These are phyloP conservation scores for Arxiozyma bovina DNA, from an alignment of 1,139 yeast genomes.

Conservation along the genomic window DNA sequence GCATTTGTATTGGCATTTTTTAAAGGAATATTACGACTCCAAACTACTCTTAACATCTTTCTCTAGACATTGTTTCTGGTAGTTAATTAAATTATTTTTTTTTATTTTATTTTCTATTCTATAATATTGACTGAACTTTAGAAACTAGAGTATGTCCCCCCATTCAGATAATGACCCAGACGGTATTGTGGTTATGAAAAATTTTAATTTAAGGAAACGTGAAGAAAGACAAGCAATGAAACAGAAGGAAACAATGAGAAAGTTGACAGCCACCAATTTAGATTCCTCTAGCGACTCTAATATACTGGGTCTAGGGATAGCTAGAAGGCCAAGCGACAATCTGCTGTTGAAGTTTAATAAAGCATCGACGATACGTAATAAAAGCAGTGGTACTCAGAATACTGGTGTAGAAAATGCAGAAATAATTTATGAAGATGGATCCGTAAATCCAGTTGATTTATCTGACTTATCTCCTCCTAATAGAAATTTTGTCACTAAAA, in stretches of 20 bases:
- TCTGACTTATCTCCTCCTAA: conserved; percentile 20
- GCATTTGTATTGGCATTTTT: too few species aligned
- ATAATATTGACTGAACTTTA: neutral
- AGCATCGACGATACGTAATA: neutral
- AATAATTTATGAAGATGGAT: neutral
- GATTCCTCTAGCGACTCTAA: conserved; percentile 5
- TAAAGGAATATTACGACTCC: neutral
- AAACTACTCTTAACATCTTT: neutral
- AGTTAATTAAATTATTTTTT: too few species aligned
- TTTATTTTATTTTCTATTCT: too few species aligned
- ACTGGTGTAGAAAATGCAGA: neutral
- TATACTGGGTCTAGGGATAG: conserved; percentile 23
- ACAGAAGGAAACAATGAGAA: neutral
- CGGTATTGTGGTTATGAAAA: neutral
- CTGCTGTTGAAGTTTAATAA: conserved; percentile 13
- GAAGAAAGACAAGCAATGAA: neutral
- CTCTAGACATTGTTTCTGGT: neutral
- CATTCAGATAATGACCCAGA: neutral
- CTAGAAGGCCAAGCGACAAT: conserved; percentile 31
- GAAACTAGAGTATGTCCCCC: neutral
- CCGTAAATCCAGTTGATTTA: neutral
- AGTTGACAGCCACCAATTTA: conserved; percentile 4
- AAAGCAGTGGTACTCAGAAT: neutral
- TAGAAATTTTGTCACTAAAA: conserved; percentile 14
- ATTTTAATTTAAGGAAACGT: neutral